These are phyloP conservation scores for Colletotrichum tamarilloi DNA, from an alignment of 2,329 filamentous ascomycete species.

Conservation along the genomic window DNA sequence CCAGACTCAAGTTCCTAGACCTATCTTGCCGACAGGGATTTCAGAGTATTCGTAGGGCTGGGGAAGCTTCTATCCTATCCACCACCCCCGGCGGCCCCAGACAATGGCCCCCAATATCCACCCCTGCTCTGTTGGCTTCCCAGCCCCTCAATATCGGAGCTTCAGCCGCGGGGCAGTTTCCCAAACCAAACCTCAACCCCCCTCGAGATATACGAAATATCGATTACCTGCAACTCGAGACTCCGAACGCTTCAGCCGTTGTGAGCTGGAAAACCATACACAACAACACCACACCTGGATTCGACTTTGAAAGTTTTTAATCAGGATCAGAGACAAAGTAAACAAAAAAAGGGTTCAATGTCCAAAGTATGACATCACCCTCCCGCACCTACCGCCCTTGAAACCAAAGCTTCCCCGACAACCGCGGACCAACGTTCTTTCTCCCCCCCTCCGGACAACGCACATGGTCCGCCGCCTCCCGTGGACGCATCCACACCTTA, in stretches of 20 bases:
- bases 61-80: not conserved
- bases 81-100: not conserved
- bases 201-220: not conserved
- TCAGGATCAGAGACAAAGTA: not conserved
- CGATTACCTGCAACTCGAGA: not conserved
- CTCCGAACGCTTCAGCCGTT: not conserved
- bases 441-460: not conserved
- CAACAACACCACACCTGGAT: not conserved
- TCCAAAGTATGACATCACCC: slow-evolving; percentile 9
- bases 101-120: not conserved
- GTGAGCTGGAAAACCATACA: not conserved
- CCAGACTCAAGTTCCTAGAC: not conserved
- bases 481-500: slow-evolving; percentile 31
- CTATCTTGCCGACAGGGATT: too few relatives aligned
- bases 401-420: not conserved
- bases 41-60: not conserved
- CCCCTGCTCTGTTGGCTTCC: not conserved
- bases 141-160: not conserved
- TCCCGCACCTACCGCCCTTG: not conserved
- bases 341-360: not conserved
- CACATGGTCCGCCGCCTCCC: slow-evolving; percentile 33
- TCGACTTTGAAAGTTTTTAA: not conserved
- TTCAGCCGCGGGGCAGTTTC: not conserved
- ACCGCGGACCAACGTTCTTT: not conserved
- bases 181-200: not conserved